A percentile compares a stretch with the other conserved stretches of the same genome.
These are phyloP conservation scores for Chrysanthemum lavandulifolium DNA, from an alignment of 129 eudicot genomes.

Conservation along the genomic window DNA sequence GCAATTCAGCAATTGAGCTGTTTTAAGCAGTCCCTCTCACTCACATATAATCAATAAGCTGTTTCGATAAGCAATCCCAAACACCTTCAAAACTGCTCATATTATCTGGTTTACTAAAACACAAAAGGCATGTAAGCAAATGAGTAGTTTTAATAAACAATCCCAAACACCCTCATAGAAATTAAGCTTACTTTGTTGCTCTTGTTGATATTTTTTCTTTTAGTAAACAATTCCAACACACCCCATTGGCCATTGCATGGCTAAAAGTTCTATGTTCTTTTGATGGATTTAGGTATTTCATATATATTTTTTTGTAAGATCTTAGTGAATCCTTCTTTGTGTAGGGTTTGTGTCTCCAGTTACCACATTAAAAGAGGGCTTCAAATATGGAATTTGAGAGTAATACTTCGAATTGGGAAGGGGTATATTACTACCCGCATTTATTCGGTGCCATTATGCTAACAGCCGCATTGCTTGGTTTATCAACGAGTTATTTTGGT, in stretches of 20 bases:
- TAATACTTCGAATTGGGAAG: slow-evolving; percentile 63
- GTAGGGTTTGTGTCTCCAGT: slow-evolving; percentile 78
- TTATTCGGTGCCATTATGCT: slow-evolving; percentile 81
- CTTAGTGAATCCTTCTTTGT: background rate
- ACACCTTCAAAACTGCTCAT: too few species aligned
- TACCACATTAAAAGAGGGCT: slow-evolving; percentile 19
- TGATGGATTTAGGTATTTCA: background rate
- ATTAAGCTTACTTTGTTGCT: too few species aligned
- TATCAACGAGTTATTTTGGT: slow-evolving; percentile 77
- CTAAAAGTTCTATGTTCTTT: background rate
- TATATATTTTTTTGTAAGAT: background rate
- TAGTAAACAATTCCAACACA: background rate
- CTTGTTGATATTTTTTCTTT: background rate
- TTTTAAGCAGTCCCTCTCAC: too few species aligned
- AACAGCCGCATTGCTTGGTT: slow-evolving; percentile 72
- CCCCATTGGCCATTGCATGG: background rate
- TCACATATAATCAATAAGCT: too few species aligned
- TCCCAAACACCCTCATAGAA: too few species aligned
- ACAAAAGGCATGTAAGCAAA: too few species aligned
- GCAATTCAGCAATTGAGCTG: too few species aligned
- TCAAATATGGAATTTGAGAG: slow-evolving; percentile 69
- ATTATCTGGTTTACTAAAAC: too few species aligned
- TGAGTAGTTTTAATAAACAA: too few species aligned
- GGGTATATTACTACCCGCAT: slow-evolving; percentile 72
- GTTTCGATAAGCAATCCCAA: too few species aligned